Evolutionary conservation across 1,284 basidiomycete genomes (phyloP).

Genomic region (Athelia psychrophila): DNA sequence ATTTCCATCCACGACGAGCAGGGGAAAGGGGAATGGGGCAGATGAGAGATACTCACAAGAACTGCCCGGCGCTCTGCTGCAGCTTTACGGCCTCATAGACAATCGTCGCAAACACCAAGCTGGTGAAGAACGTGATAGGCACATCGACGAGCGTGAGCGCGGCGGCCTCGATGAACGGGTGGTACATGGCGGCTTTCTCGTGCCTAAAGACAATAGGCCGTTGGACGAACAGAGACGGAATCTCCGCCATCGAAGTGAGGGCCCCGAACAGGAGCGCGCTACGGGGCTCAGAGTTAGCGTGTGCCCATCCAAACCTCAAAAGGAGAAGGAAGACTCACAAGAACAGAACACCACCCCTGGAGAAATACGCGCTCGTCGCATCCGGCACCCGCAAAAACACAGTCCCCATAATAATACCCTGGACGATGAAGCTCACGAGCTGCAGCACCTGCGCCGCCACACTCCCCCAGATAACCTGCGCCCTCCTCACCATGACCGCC

Average conservation of each 20-base stretch:
- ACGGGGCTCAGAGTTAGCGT: not conserved
- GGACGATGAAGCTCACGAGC: slow-evolving; percentile 45
- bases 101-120: slow-evolving; percentile 45
- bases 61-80: slow-evolving; percentile 39
- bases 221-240: slow-evolving; percentile 46
- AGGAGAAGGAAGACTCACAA: slow-evolving; percentile 2
- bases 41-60: slow-evolving; percentile 36
- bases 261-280: slow-evolving; percentile 28
- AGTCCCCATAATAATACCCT: slow-evolving; percentile 75
- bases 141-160: slow-evolving; percentile 62
- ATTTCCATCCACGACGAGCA: too few relatives aligned
- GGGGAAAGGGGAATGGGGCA: slow-evolving; percentile 15
- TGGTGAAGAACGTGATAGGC: slow-evolving; percentile 46
- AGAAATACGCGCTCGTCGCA: slow-evolving; percentile 69
- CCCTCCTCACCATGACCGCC: slow-evolving; percentile 61
- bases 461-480: slow-evolving; percentile 68
- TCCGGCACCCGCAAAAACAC: slow-evolving; percentile 67
- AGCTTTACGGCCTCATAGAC: slow-evolving; percentile 57
- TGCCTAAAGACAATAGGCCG: slow-evolving; percentile 61
- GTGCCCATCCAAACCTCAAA: not conserved
- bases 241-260: slow-evolving; percentile 29
- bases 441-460: slow-evolving; percentile 36
- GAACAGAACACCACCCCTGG: slow-evolving; percentile 38
- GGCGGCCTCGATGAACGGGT: slow-evolving; percentile 51
- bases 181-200: slow-evolving; percentile 50